Evolutionary conservation across 2,329 filamentous ascomycete species (phyloP).

Genomic region (Colletotrichum tabaci): DNA sequence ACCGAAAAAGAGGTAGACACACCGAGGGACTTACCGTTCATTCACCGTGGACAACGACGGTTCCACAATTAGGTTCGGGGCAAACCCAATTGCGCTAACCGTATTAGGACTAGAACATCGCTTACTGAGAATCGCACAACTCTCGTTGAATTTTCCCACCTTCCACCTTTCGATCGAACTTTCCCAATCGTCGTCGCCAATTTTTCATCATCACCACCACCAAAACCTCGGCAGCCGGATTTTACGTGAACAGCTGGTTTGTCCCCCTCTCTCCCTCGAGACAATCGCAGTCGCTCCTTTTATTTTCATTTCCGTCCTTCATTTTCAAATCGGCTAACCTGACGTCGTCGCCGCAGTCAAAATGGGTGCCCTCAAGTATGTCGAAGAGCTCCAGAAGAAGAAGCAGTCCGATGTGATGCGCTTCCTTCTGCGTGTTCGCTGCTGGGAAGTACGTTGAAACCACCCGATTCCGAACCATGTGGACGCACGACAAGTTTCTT

Average conservation of each 20-base stretch:
- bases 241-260: constrained; percentile 46
- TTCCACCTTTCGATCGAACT: constrained; percentile 1
- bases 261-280: constrained; percentile 48
- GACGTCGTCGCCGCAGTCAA: constrained; percentile 63
- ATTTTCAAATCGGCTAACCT: constrained; percentile 44
- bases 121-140: constrained; percentile 55
- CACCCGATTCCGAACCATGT: constrained; percentile 51
- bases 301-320: background rate
- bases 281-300: background rate
- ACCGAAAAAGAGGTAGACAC: background rate
- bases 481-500: constrained; percentile 51
- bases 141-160: constrained; percentile 50
- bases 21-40: background rate
- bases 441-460: constrained; percentile 94
- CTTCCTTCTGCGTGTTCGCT: constrained; percentile 99
- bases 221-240: constrained; percentile 44
- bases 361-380: constrained; percentile 99
- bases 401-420: constrained; percentile 99
- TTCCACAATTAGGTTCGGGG: constrained; percentile 44
- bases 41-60: background rate
- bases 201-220: constrained; percentile 39
- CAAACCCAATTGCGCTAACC: constrained; percentile 49
- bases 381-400: constrained; percentile 99
- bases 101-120: constrained; percentile 49
- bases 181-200: constrained; percentile 16